Base-by-base conservation (phyloP, 805 yeast genomes). In the Kuraishia molischiana region DNA sequence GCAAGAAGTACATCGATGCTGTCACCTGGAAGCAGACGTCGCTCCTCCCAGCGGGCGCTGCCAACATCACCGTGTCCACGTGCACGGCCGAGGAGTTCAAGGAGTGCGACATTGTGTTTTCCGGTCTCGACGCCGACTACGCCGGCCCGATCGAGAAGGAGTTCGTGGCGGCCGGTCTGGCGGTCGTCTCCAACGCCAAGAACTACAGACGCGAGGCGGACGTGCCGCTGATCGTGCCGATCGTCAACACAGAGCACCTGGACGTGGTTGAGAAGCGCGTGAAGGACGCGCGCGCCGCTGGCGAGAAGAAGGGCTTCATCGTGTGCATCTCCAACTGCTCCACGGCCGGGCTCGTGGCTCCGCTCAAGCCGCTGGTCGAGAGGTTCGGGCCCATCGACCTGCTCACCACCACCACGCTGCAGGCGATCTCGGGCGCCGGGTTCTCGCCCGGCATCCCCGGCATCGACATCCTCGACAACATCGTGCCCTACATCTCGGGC, bases 361-460 rank as follows among this genome's bases (percentile, higher is more conserved):
- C 97, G 35, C 69, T 92, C 56, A 86, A 85, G 57, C 97, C 98
- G n/a, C 69, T 92, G 51, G 83, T 81, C 37, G 95, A 87, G 42
- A 62, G 67, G 36, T 90, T 85, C 55, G 98, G 97, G 35, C 97
- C 97, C 33, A 74, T 92, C 42, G 89, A 85, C 41, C 71, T 79
- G 19, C 72, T 90, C 48, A 80, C 95, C 11, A 75, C 95, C 35
- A 85, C 97, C 39, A 92, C 98, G 13, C 62, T 92, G 60, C 98
- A 92, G 61, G 98, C 98, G 29, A 85, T 92, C 46, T 89, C 97
- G 3, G 98, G 98, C 50, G 98, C 95, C 18, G 98, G 98, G 3
- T 92, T 85, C 59, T 84, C 95, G 8, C 98, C 98, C 36, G 98
- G 98, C 59, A 95, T 89, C 40, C 78, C 95, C 18, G 92, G 95